phyloP scores from a whole-genome alignment of 2,329 filamentous ascomycete genomes.

The Dryadomyces quercivorus region DNA sequence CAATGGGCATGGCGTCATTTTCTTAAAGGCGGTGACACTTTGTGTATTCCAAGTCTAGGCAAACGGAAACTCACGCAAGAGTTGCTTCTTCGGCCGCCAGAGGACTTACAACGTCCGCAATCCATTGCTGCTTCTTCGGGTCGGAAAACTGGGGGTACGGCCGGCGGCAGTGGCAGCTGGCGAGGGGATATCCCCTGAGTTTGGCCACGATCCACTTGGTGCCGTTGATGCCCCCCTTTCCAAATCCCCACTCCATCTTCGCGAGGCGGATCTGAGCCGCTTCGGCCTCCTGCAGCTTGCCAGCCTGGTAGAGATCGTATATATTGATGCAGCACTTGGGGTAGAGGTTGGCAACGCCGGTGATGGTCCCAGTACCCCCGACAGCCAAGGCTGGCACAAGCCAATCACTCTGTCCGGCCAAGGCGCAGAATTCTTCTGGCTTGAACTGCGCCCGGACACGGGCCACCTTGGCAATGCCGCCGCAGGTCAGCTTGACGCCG shows the following conservation, averaged over 20 bases:
- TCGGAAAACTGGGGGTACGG: slow-evolving; percentile 39
- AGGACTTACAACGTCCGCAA: slow-evolving; percentile 12
- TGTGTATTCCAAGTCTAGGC: too few species aligned
- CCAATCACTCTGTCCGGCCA: slow-evolving; percentile 61
- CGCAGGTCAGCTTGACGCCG: slow-evolving; percentile 61
- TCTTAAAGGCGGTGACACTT: too few species aligned
- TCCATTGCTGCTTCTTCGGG: slow-evolving; percentile 32
- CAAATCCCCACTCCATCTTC: slow-evolving; percentile 42
- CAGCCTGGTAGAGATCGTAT: slow-evolving; percentile 33
- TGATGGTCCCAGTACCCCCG: slow-evolving; percentile 44
- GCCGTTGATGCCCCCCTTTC: slow-evolving; percentile 46
- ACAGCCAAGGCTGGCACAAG: slow-evolving; percentile 45
- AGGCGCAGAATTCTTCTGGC: slow-evolving; percentile 48
- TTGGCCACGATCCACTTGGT: slow-evolving; percentile 48
- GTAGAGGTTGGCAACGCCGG: slow-evolving; percentile 48
- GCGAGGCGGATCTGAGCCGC: slow-evolving; percentile 37
- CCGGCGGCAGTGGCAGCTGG: slow-evolving; percentile 37
- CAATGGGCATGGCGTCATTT: too few species aligned
- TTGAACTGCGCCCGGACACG: slow-evolving; percentile 36
- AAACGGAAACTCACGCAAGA: background rate
- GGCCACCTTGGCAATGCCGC: slow-evolving; percentile 56
- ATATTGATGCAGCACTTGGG: slow-evolving; percentile 37
- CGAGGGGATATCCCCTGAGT: slow-evolving; percentile 36
- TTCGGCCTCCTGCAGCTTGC: slow-evolving; percentile 33
- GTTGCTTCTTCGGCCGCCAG: slow-evolving; percentile 1